A percentile compares a stretch with the other conserved stretches of the same genome.
Conservation (phyloP, 73 alveolate genomes). For the Paramecium pentaurelia region DNA sequence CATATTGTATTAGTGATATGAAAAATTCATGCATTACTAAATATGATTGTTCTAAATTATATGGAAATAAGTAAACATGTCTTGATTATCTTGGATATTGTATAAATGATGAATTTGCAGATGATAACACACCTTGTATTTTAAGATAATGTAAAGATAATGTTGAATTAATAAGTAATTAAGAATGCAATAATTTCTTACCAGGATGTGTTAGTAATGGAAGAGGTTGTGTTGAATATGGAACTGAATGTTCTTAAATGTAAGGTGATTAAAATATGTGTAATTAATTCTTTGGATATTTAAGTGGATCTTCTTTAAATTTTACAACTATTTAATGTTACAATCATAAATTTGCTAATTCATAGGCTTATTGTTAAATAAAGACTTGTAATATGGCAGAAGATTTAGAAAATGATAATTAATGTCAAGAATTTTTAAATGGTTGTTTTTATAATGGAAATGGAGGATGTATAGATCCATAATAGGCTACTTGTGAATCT, state of each 20-base stretch:
- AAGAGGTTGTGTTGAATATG: background rate
- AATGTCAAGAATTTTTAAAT: background rate
- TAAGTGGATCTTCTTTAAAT: background rate
- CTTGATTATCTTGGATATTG: background rate
- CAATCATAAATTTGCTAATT: background rate
- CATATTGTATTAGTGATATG: background rate
- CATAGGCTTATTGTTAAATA: background rate
- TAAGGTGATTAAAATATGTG: background rate
- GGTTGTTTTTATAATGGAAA: slow-evolving; percentile 17
- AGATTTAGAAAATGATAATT: background rate
- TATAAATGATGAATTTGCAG: background rate
- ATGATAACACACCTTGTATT: background rate
- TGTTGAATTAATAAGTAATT: background rate
- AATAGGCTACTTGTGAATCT: background rate
- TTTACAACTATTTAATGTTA: background rate
- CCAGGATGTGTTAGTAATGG: slow-evolving; percentile 8
- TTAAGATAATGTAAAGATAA: background rate
- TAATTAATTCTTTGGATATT: background rate
- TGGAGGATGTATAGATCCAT: background rate
- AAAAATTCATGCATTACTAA: background rate
- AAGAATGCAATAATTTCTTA: background rate
- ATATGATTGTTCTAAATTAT: background rate
- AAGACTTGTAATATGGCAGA: background rate
- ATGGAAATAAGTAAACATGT: background rate
- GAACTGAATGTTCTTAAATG: background rate